phyloP scores from a whole-genome alignment of 148 eudicot genomes.

The Pouteria glomerata region DNA sequence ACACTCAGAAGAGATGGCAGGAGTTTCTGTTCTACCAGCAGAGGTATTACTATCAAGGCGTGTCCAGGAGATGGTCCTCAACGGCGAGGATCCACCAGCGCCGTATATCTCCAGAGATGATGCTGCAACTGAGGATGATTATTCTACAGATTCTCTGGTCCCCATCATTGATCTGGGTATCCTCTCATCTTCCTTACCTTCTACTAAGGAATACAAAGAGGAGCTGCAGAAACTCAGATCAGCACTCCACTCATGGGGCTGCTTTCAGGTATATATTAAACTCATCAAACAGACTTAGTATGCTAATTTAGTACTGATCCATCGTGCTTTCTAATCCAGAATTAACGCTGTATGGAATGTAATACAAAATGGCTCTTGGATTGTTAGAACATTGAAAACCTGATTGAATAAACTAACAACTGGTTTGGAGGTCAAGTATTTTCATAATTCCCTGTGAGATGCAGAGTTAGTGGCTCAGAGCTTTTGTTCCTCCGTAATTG shows the following conservation, averaged over 20 bases:
- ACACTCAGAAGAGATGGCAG: constrained; percentile 4
- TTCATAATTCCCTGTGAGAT: too few species aligned
- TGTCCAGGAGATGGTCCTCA: constrained; percentile 38
- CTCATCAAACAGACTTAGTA: too few species aligned
- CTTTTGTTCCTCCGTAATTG: not conserved
- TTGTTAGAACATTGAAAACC: too few species aligned
- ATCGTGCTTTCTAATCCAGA: too few species aligned
- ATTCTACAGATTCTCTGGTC: constrained; percentile 3
- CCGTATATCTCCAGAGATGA: constrained; percentile 24
- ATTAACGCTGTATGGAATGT: too few species aligned
- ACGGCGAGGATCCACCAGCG: constrained; percentile 32
- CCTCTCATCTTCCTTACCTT: constrained; percentile 17
- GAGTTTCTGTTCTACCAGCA: constrained; percentile 13
- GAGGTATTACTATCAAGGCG: constrained; percentile 30
- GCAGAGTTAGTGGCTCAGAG: too few species aligned
- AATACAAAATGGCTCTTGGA: too few species aligned
- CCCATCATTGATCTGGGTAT: constrained; percentile 28
- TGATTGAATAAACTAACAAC: too few species aligned
- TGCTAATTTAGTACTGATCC: too few species aligned
- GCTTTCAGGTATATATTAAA: constrained; percentile 31
- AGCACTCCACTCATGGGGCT: constrained; percentile 42
- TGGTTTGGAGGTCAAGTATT: too few species aligned
- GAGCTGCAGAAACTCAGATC: constrained; percentile 30
- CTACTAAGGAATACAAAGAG: not conserved
- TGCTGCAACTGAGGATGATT: not conserved